Percentiles rank a stretch among this genome's conserved stretches.
These are phyloP conservation scores for Globisporangium nodosum DNA, from an alignment of 352 stramenopile species.

Conservation along the genomic window DNA sequence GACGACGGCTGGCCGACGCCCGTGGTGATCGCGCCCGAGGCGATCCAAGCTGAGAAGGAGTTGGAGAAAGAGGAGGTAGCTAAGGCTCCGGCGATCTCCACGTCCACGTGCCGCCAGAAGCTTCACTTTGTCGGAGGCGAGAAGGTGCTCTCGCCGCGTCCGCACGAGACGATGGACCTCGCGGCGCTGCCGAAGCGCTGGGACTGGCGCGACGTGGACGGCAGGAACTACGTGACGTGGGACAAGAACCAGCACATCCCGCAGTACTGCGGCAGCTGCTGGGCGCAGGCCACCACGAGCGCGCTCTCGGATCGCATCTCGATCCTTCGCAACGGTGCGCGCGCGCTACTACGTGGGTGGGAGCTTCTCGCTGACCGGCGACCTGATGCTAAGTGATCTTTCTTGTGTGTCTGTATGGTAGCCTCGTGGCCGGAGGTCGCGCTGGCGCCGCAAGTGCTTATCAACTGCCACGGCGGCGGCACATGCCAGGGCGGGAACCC, in stretches of 20 bases:
- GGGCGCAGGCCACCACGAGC: slow-evolving; percentile 87
- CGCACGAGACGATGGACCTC: slow-evolving; percentile 71
- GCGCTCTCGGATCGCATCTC: slow-evolving; percentile 89
- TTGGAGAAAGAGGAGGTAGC: slow-evolving; percentile 15
- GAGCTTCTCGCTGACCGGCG: neutral
- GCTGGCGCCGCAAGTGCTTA: slow-evolving; percentile 72
- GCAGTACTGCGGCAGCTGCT: slow-evolving; percentile 90
- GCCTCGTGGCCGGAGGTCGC: slow-evolving; percentile 80
- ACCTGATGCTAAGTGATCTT: neutral
- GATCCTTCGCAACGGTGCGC: slow-evolving; percentile 80
- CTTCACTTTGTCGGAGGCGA: slow-evolving; percentile 63
- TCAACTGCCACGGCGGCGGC: slow-evolving; percentile 79
- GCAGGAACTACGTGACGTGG: slow-evolving; percentile 94
- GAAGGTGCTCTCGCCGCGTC: slow-evolving; percentile 59
- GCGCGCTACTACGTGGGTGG: neutral
- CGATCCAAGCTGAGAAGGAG: slow-evolving; percentile 15
- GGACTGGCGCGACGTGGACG: slow-evolving; percentile 94
- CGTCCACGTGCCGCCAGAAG: slow-evolving; percentile 47
- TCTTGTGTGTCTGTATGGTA: slow-evolving; percentile 12
- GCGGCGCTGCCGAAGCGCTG: slow-evolving; percentile 89
- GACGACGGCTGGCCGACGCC: slow-evolving; percentile 72
- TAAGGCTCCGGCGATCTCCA: slow-evolving; percentile 10
- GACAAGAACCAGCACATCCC: slow-evolving; percentile 99
- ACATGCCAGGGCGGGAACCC: slow-evolving; percentile 79
- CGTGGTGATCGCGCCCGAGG: neutral